Conservation (phyloP, 2,329 filamentous ascomycete genomes). For the Colletotrichum noveboracense region DNA sequence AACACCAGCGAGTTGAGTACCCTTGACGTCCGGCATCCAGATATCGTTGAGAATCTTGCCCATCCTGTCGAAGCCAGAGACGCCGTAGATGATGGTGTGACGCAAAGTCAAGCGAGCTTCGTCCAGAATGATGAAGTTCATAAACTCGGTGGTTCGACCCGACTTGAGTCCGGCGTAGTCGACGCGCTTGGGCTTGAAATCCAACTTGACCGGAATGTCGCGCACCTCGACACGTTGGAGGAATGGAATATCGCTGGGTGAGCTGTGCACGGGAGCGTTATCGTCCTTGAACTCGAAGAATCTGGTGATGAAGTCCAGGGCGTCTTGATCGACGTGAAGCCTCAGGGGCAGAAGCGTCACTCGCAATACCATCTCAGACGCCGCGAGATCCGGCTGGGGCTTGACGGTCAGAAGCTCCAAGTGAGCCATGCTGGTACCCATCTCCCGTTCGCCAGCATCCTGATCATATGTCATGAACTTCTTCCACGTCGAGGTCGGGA, state of each 20-base stretch:
- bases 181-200: slow-evolving; percentile 98
- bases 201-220: slow-evolving; percentile 79
- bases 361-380: slow-evolving; percentile 86
- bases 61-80: slow-evolving; percentile 87
- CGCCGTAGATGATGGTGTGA: slow-evolving; percentile 91
- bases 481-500: slow-evolving; percentile 96
- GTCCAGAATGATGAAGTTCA: slow-evolving; percentile 97
- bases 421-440: slow-evolving; percentile 87
- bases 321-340: slow-evolving; percentile 96
- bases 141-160: slow-evolving; percentile 94
- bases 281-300: slow-evolving; percentile 99
- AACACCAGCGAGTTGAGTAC: slow-evolving; percentile 87
- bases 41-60: slow-evolving; percentile 92
- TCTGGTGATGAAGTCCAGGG: slow-evolving; percentile 92
- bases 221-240: slow-evolving; percentile 89
- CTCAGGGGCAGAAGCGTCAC: slow-evolving; percentile 82
- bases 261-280: slow-evolving; percentile 54
- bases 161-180: slow-evolving; percentile 93
- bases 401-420: slow-evolving; percentile 88
- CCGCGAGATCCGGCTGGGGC: slow-evolving; percentile 82
- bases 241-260: slow-evolving; percentile 79
- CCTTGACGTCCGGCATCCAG: slow-evolving; percentile 93
- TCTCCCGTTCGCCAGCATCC: slow-evolving; percentile 84
- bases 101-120: slow-evolving; percentile 84
- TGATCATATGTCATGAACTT: slow-evolving; percentile 96